Evolutionary conservation across 2,329 filamentous ascomycete genomes (phyloP).

Genomic region (Apiospora rasikravindrae): DNA sequence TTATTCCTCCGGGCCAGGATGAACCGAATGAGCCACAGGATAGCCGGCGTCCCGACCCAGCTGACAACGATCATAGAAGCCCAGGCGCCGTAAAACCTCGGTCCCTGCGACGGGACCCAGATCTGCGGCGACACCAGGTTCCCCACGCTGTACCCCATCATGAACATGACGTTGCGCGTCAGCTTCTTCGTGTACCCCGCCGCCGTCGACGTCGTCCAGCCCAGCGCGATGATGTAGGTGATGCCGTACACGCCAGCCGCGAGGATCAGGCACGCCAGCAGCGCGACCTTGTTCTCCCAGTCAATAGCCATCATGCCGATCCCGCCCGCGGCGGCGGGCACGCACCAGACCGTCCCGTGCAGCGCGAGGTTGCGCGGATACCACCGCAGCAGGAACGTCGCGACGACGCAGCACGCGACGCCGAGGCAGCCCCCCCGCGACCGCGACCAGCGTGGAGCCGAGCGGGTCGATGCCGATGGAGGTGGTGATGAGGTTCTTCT

Average conservation of each 20-base stretch:
- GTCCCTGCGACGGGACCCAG: slow-evolving; percentile 34
- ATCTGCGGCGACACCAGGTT: slow-evolving; percentile 40
- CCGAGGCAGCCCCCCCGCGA: slow-evolving; percentile 43
- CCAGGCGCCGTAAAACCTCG: slow-evolving; percentile 42
- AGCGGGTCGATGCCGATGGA: slow-evolving; percentile 43
- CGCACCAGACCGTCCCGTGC: slow-evolving; percentile 37
- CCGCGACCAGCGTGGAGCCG: slow-evolving; percentile 46
- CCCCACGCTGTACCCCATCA: slow-evolving; percentile 33
- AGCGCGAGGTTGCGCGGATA: slow-evolving; percentile 40
- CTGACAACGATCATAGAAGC: slow-evolving; percentile 38
- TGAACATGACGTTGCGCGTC: slow-evolving; percentile 40
- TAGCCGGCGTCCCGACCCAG: slow-evolving; percentile 42
- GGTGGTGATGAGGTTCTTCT: slow-evolving; percentile 44
- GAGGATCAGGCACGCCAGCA: slow-evolving; percentile 39
- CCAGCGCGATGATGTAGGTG: slow-evolving; percentile 43
- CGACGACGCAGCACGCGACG: slow-evolving; percentile 39
- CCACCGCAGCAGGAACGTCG: slow-evolving; percentile 35
- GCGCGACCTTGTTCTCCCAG: slow-evolving; percentile 37
- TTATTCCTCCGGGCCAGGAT: slow-evolving; percentile 40
- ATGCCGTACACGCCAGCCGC: slow-evolving; percentile 39
- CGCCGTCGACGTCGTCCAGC: slow-evolving; percentile 43
- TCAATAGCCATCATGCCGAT: slow-evolving; percentile 39
- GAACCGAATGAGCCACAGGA: slow-evolving; percentile 40
- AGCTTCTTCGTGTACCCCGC: slow-evolving; percentile 40
- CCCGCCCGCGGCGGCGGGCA: slow-evolving; percentile 36